Base-by-base conservation (phyloP, 768 basidiomycete species). In the Cystobasidium tubakii region DNA sequence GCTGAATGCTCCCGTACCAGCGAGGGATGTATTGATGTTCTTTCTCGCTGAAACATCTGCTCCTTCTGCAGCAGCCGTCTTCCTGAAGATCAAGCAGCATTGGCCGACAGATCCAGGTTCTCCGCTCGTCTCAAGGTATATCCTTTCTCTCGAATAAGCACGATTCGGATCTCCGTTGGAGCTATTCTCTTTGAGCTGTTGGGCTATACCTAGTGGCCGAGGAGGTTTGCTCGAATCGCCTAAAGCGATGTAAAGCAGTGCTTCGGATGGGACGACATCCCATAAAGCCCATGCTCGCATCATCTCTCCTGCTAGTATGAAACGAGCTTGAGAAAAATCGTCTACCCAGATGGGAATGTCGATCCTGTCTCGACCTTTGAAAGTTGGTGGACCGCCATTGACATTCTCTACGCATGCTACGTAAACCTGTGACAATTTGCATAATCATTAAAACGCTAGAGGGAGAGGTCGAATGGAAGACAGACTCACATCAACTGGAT, bases 301-400 rank as follows among this genome's bases (percentile, higher is more conserved):
- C 25, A 71, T 39, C 27, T 71, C 69, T 13, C 69, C 69, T 42
- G 69, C 69, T 17, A 71, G 50, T 9, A 71, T 44, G 55, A 71
- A 71, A 53, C 69, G 69, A 36, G 69, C 9, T 42, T 71, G 69
- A 1, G 69, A 33, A 31, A 60, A 71, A 21, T 71, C 69, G 29
- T 71, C 69, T 15, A 71, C 29, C 69, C 69, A 71, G 69, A 62
- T 33, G 3, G 69, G 50, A 29, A 71, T 31, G 27, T 71, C 69
- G 4, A 71, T 25, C 21, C 69, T 23, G 29, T 71, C 69, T 7
- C 69, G 29, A 55, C 50, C 69, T 13, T 55, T 44, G 36, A 71
- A 29, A 21, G 31, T 44, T 6, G 69, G 69, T 21, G 25, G 9
- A 36, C 50, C 27, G 6, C 53, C 27, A 23, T 12, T 34, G 15